Evolutionary conservation across 2,329 filamentous ascomycete genomes (phyloP).

Genomic region (Magnaporthales sp.): DNA sequence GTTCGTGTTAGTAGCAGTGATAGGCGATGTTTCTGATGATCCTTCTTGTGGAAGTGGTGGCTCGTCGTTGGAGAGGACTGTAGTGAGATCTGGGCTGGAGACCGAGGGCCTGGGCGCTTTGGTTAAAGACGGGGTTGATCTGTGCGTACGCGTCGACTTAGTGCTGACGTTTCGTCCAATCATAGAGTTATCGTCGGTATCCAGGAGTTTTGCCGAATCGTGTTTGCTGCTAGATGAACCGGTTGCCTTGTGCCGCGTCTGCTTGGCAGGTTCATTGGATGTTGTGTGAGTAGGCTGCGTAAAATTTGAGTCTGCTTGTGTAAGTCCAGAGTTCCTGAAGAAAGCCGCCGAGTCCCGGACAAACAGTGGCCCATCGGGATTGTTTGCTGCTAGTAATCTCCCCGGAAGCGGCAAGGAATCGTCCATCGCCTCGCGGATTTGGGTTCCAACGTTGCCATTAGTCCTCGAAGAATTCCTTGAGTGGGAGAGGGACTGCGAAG

Average conservation of each 20-base stretch:
- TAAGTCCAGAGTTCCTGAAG: conserved; percentile 23
- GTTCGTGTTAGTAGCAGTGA: background rate
- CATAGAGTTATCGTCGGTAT: conserved; percentile 14
- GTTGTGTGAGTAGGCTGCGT: conserved; percentile 12
- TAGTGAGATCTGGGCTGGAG: conserved; percentile 3
- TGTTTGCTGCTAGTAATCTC: conserved; percentile 11
- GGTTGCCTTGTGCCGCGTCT: conserved; percentile 13
- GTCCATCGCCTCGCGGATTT: conserved; percentile 31
- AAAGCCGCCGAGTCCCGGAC: conserved; percentile 29
- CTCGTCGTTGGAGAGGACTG: background rate
- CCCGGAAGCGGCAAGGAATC: conserved; percentile 22
- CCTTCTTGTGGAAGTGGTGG: background rate
- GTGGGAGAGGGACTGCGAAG: background rate
- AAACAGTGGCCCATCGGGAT: conserved; percentile 19
- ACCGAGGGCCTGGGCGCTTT: background rate
- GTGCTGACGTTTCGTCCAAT: background rate
- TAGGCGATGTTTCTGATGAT: background rate
- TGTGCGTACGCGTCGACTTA: background rate
- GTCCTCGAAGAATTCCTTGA: conserved; percentile 1
- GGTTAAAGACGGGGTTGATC: background rate
- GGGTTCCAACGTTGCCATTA: conserved; percentile 18
- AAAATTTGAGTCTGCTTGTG: conserved; percentile 24
- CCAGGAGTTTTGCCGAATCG: conserved; percentile 42
- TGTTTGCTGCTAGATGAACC: conserved; percentile 27
- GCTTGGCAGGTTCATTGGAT: conserved; percentile 1